phyloP scores from a whole-genome alignment of 2,329 filamentous ascomycete species.

The Fusarium robinianum region DNA sequence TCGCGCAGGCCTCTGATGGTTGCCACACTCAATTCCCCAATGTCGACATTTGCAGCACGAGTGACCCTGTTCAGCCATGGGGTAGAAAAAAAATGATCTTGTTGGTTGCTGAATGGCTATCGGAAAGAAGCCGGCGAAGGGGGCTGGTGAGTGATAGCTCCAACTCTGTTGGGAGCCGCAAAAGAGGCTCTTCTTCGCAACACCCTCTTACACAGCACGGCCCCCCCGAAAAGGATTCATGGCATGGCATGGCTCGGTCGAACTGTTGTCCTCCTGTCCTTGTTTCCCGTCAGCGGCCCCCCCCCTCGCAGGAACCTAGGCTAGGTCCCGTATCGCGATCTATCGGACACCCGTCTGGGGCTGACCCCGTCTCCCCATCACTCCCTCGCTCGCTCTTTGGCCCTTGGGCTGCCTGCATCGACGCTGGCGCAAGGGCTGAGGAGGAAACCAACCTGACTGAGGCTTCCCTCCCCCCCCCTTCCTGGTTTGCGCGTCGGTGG shows the following conservation, averaged over 20 bases:
- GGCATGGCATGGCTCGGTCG: constrained; percentile 4
- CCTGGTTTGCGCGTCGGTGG: neutral
- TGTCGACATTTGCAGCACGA: constrained; percentile 12
- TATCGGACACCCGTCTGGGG: constrained; percentile 19
- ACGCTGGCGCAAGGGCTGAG: neutral
- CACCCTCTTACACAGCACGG: no score
- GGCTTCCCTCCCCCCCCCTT: no score
- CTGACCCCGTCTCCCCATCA: constrained; percentile 3
- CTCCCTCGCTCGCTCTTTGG: neutral
- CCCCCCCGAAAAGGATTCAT: constrained; percentile 18
- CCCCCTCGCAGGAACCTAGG: neutral
- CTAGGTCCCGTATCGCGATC: constrained; percentile 24
- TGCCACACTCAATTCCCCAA: no score
- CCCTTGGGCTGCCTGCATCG: constrained; percentile 1
- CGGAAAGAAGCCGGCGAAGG: constrained; percentile 23
- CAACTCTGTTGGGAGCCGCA: constrained; percentile 33
- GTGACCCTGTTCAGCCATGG: constrained; percentile 5
- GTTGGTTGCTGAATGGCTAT: constrained; percentile 6
- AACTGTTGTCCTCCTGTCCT: constrained; percentile 2
- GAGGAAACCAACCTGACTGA: neutral
- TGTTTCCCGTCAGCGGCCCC: constrained; percentile 3
- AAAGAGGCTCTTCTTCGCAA: constrained; percentile 20
- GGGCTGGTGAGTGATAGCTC: constrained; percentile 24
- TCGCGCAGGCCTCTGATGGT: no score
- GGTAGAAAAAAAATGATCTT: constrained; percentile 16